These are phyloP conservation scores for Quaeritorhiza haematococci DNA, from an alignment of 371 early-diverging fungal genomes.

Conservation along the genomic window DNA sequence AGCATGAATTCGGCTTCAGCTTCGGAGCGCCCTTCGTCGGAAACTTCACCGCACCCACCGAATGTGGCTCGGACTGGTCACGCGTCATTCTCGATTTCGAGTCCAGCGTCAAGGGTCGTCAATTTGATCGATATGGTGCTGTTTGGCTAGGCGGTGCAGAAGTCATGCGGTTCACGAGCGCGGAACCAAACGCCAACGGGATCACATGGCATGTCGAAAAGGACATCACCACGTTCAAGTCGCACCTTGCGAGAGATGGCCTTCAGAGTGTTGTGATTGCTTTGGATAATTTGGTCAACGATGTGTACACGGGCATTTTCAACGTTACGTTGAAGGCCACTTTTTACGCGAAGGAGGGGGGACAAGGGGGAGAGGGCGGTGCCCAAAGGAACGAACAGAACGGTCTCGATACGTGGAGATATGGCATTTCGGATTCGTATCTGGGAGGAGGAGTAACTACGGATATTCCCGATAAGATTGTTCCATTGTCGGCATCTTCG, in stretches of 20 bases:
- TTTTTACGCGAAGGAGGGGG: neutral
- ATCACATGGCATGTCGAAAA: slow-evolving; percentile 14
- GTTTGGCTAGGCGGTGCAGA: slow-evolving; percentile 22
- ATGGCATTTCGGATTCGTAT: neutral
- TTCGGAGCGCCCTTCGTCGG: slow-evolving; percentile 21
- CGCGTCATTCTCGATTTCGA: slow-evolving; percentile 8
- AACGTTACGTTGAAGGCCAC: neutral
- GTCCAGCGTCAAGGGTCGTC: slow-evolving; percentile 7
- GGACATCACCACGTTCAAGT: too few species aligned
- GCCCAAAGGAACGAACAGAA: neutral
- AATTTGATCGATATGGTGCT: slow-evolving; percentile 13
- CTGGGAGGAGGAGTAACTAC: neutral
- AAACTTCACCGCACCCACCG: slow-evolving; percentile 11
- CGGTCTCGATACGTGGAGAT: neutral
- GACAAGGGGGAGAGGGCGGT: neutral
- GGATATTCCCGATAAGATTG: neutral
- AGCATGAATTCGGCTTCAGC: neutral
- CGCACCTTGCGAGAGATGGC: too few species aligned
- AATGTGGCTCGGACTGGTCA: slow-evolving; percentile 12
- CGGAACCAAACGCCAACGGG: slow-evolving; percentile 12
- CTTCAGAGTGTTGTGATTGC: too few species aligned
- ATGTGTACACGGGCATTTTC: neutral
- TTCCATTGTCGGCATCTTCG: neutral
- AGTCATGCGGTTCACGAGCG: slow-evolving; percentile 11
- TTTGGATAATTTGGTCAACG: neutral